Conservation (phyloP, 2,329 filamentous ascomycete species). For the Apiospora phragmitis region DNA sequence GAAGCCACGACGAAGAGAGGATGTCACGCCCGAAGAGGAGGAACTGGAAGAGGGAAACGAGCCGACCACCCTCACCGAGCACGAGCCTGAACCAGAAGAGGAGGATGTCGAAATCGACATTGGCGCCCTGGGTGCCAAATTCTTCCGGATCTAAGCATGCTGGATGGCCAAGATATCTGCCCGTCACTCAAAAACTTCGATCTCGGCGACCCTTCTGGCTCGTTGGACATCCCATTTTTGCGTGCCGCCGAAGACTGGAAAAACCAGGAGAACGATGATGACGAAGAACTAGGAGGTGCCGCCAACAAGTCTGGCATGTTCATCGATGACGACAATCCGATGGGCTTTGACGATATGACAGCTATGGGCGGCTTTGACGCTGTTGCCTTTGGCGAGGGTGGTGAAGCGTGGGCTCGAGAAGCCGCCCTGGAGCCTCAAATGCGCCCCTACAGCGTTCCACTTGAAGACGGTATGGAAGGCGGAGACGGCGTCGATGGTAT, state of each 20-base stretch:
- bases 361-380: conserved; percentile 70
- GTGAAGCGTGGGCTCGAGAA: conserved; percentile 92
- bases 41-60: conserved; percentile 39
- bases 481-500: conserved; percentile 54
- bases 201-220: conserved; percentile 80
- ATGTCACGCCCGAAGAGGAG: conserved; percentile 37
- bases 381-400: conserved; percentile 89
- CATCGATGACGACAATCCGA: conserved; percentile 82
- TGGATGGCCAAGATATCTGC: conserved; percentile 90
- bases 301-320: conserved; percentile 77
- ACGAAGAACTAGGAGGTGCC: conserved; percentile 49
- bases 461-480: conserved; percentile 54
- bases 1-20: conserved; percentile 37
- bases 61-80: conserved; percentile 38
- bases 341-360: conserved; percentile 80
- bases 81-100: conserved; percentile 45
- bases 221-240: conserved; percentile 87
- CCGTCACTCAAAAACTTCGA: conserved; percentile 94
- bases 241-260: conserved; percentile 87
- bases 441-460: conserved; percentile 69
- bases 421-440: conserved; percentile 85
- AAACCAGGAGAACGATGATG: conserved; percentile 64
- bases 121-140: conserved; percentile 69
- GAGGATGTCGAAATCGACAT: conserved; percentile 79
- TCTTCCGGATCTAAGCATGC: conserved; percentile 76